Evolutionary conservation across 2,329 filamentous ascomycete genomes (phyloP), one percentile per base, ranked within the genome.

Genomic region (Neospermospora avenae): DNA sequence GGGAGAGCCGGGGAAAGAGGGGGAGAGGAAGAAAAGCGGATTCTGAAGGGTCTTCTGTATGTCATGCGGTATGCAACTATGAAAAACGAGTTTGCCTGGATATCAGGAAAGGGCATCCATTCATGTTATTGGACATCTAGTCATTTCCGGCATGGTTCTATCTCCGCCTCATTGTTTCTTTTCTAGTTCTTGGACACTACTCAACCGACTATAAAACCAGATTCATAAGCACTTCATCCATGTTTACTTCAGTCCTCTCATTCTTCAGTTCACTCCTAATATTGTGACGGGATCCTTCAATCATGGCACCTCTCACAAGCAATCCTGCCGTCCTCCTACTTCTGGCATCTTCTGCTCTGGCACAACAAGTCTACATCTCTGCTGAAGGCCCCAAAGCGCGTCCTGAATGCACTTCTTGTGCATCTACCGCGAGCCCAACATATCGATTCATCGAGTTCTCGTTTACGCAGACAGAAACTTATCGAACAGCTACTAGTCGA

Each of bases 391-490:
- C 52, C n/a, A 25, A 35, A 55, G 22, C 52, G 2, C 52, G 52
- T n/a, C 37, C 52, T 18, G 42, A n/a, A 1, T 55, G 52, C 14
- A 18, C 52, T 31, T 55, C 52, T 16, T 44, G 52, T 13, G 10
- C 11, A 8, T 28, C 20, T 20, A 55, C 22, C 6, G 39, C 52
- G 1, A 42, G 28, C 20, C 52, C 52, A 31, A 42, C 22, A 11
- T 55, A 55, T 31, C 13, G n/a, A 31, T 60, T 58, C 64, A 65
- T 57, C 1, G 39, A 59, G 18, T 70, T 70, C 65, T 70, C 57
- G 58, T 76, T 73, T 58, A 76, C 72, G 0, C 74, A 75, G 60
- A 75, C 74, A 3, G 72, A 75, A 53, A 77, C 75, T 2, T 66
- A 74, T 16, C 69, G 75, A 13, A 74, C 70, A 35, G 74, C 75